Evolutionary conservation across 805 yeast genomes (phyloP).

Genomic region (Saccharomyces paradoxus): DNA sequence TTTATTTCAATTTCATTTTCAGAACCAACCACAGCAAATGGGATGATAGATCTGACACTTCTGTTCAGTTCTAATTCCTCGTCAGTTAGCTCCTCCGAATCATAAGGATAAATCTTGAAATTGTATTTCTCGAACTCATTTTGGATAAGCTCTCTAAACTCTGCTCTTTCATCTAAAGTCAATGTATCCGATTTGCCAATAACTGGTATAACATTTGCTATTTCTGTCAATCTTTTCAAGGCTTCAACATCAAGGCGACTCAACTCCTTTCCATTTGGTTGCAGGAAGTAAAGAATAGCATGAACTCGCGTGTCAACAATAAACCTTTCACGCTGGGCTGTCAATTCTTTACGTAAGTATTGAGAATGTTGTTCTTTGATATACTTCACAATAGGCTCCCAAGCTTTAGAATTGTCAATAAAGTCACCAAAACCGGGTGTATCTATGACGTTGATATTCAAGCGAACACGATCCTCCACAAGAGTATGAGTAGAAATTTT

Average conservation of each 20-base stretch:
- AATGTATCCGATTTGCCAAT: conserved; percentile 90
- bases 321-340: conserved; percentile 81
- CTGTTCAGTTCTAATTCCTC: conserved; percentile 68
- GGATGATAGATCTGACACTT: conserved; percentile 69
- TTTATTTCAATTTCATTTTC: conserved; percentile 66
- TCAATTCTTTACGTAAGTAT: conserved; percentile 85
- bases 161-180: conserved; percentile 75
- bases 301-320: conserved; percentile 88
- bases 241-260: conserved; percentile 76
- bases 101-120: conserved; percentile 79
- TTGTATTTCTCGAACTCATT: conserved; percentile 65
- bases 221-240: conserved; percentile 74
- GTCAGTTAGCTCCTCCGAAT: conserved; percentile 55
- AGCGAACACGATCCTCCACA: conserved; percentile 77
- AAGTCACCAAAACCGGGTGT: conserved; percentile 98
- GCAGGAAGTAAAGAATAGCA: conserved; percentile 82
- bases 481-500: conserved; percentile 60
- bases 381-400: conserved; percentile 93
- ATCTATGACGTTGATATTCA: conserved; percentile 82
- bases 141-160: conserved; percentile 69
- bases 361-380: conserved; percentile 92
- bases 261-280: conserved; percentile 83
- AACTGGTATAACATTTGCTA: conserved; percentile 88
- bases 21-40: conserved; percentile 92
- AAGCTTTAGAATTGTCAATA: conserved; percentile 86